phyloP scores from a whole-genome alignment of 2,329 filamentous ascomycete genomes.

The Aspergillus bombycis region DNA sequence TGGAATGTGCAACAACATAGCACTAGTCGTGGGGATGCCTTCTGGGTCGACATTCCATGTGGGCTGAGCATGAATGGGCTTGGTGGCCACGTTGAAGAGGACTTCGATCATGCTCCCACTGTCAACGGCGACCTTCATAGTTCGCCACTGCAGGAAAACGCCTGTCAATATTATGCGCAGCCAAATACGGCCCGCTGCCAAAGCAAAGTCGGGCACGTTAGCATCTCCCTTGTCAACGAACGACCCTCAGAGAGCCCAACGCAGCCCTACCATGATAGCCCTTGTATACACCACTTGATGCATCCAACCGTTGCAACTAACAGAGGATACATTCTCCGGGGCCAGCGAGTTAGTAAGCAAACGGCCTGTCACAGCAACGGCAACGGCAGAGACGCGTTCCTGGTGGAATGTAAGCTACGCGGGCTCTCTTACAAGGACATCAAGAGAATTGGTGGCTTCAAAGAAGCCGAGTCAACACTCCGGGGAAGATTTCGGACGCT shows the following conservation, averaged over 20 bases:
- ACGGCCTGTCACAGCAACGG: conserved; percentile 21
- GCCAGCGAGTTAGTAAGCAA: conserved; percentile 9
- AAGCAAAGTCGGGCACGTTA: conserved; percentile 2
- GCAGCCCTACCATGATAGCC: background rate
- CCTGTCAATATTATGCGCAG: conserved; percentile 3
- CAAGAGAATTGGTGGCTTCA: conserved; percentile 46
- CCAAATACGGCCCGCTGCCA: conserved; percentile 5
- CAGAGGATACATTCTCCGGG: background rate
- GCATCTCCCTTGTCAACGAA: background rate
- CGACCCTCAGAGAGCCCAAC: background rate
- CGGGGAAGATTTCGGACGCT: conserved; percentile 51
- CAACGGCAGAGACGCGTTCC: conserved; percentile 40
- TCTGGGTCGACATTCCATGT: conserved; percentile 6
- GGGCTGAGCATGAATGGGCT: conserved; percentile 3
- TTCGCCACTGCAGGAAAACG: conserved; percentile 5
- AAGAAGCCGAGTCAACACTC: conserved; percentile 53
- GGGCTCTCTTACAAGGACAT: conserved; percentile 54
- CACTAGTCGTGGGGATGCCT: background rate
- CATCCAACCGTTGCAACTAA: background rate
- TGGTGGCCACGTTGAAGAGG: background rate
- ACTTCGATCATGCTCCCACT: conserved; percentile 6
- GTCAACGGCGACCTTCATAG: conserved; percentile 6
- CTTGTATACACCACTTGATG: conserved; percentile 1
- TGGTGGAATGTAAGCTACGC: conserved; percentile 44
- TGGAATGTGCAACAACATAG: conserved; percentile 11